A percentile compares a stretch with the other conserved stretches of the same genome.
phyloP scores from a whole-genome alignment of 306 rosid species.

The Chamaecrista fasciculata region DNA sequence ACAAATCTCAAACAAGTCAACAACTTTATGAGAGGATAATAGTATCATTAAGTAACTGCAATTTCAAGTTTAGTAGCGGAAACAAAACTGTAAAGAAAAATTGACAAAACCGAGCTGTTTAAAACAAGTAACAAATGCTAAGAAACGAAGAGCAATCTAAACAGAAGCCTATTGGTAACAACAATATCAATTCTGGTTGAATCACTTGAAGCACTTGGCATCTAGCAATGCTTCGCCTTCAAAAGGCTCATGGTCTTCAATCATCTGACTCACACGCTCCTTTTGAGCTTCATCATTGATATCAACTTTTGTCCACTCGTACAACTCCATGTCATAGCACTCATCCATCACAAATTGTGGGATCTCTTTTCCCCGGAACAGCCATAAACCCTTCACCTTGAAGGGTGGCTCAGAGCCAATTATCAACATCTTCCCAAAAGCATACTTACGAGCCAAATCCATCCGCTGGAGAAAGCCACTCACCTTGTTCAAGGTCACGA shows the following conservation, averaged over 20 bases:
- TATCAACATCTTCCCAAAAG: slow-evolving; percentile 67
- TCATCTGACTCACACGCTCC: slow-evolving; percentile 61
- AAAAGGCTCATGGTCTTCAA: slow-evolving; percentile 56
- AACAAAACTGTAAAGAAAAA: neutral
- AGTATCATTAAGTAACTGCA: neutral
- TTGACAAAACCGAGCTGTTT: neutral
- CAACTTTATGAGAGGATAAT: neutral
- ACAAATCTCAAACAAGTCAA: neutral
- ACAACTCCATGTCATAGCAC: slow-evolving; percentile 77
- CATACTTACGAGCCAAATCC: slow-evolving; percentile 66
- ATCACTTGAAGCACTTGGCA: slow-evolving; percentile 68
- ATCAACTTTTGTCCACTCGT: slow-evolving; percentile 62
- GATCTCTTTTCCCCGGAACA: slow-evolving; percentile 63
- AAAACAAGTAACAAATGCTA: neutral
- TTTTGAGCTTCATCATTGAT: slow-evolving; percentile 51
- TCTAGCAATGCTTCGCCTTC: slow-evolving; percentile 62
- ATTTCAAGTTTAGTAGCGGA: neutral
- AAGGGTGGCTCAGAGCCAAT: slow-evolving; percentile 54
- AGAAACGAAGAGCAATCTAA: neutral
- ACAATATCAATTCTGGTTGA: neutral
- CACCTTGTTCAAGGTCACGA: slow-evolving; percentile 59
- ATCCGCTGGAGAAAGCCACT: slow-evolving; percentile 64
- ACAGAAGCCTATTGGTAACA: neutral
- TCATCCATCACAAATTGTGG: slow-evolving; percentile 54
- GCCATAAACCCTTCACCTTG: slow-evolving; percentile 70